phyloP scores from a whole-genome alignment of 441 rosid genomes.

The Gossypium lobatum region DNA sequence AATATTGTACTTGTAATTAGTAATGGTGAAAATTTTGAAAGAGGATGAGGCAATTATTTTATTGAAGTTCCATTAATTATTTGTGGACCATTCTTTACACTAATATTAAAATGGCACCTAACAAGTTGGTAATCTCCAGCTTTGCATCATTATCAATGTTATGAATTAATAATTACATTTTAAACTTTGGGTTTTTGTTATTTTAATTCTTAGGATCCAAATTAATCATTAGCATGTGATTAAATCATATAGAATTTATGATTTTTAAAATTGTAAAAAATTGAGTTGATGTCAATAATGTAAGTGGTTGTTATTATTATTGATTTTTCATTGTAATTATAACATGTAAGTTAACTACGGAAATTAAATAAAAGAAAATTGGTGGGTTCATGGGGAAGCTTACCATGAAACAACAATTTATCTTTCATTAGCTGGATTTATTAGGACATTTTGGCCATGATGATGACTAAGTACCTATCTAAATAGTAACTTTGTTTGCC shows the following conservation, averaged over 20 bases:
- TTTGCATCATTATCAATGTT: background rate
- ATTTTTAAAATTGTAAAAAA: background rate
- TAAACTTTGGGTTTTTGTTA: too few species aligned
- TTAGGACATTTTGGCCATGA: constrained; percentile 24
- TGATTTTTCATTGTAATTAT: background rate
- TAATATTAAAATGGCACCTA: background rate
- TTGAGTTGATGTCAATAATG: background rate
- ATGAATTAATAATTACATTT: background rate
- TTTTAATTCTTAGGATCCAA: background rate
- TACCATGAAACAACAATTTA: background rate
- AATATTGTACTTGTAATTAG: constrained; percentile 4
- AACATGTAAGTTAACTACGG: background rate
- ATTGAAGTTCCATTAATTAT: constrained; percentile 17
- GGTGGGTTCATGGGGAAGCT: constrained; percentile 1
- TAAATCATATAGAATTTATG: background rate
- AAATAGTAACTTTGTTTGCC: background rate
- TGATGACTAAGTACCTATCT: constrained; percentile 28
- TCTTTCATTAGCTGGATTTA: background rate
- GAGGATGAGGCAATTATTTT: constrained; percentile 12
- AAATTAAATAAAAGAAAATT: background rate
- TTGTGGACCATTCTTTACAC: background rate
- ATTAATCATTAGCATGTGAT: background rate
- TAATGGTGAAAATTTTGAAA: constrained; percentile 9
- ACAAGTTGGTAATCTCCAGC: background rate
- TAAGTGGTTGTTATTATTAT: background rate